A percentile compares a stretch with the other conserved stretches of the same genome.
Evolutionary conservation across 805 yeast genomes (phyloP).

Genomic region (Myxozyma nipponensis): DNA sequence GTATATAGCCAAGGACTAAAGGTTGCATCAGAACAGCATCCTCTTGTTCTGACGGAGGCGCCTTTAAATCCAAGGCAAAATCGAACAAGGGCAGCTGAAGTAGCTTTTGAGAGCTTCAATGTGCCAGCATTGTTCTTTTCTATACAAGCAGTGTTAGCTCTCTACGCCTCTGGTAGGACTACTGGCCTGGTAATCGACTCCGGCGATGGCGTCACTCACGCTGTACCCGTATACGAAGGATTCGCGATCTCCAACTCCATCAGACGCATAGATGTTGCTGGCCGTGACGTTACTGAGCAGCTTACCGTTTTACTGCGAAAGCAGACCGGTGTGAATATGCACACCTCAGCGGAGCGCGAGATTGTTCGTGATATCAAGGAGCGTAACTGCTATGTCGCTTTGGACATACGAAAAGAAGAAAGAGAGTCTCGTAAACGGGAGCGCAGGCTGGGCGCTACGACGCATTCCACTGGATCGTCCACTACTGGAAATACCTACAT

Average conservation of each 20-base stretch:
- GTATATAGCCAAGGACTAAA: conserved; percentile 56
- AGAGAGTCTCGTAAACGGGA: conserved; percentile 39
- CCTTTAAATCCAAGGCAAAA: conserved; percentile 70
- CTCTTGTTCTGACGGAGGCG: conserved; percentile 81
- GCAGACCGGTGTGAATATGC: conserved; percentile 57
- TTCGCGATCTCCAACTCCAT: conserved; percentile 71
- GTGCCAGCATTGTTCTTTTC: conserved; percentile 72
- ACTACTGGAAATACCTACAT: conserved; percentile 41
- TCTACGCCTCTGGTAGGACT: conserved; percentile 86
- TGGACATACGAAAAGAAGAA: conserved; percentile 56
- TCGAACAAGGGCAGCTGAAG: conserved; percentile 58
- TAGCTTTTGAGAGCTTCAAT: conserved; percentile 67
- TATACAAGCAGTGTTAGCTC: conserved; percentile 72
- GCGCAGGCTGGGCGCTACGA: conserved; percentile 20
- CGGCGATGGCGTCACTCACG: conserved; percentile 90
- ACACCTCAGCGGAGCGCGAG: conserved; percentile 75
- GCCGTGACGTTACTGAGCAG: conserved; percentile 77
- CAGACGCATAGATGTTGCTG: conserved; percentile 75
- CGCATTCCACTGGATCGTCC: conserved; percentile 10
- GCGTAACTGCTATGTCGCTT: conserved; percentile 60
- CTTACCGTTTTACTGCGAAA: conserved; percentile 65
- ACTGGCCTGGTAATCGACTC: conserved; percentile 85
- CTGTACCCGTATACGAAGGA: conserved; percentile 89
- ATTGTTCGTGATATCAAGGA: conserved; percentile 77
- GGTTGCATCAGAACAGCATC: conserved; percentile 63